Conservation (phyloP, 2,329 filamentous ascomycete genomes). For the Zymoseptoria pseudotritici region DNA sequence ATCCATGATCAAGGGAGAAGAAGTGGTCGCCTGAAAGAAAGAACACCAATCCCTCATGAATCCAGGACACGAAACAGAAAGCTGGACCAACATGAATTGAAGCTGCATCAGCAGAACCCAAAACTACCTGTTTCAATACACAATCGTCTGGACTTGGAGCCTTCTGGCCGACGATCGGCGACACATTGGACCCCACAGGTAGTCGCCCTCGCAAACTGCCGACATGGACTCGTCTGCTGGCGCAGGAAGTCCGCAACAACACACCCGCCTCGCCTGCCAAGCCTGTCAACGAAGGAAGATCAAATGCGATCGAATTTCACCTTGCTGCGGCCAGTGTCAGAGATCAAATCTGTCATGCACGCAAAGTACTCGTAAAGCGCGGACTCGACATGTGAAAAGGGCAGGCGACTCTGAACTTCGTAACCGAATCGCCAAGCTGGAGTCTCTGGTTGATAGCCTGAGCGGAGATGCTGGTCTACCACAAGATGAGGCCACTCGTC, state of each 20-base stretch:
- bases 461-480: slow-evolving; percentile 19
- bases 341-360: slow-evolving; percentile 21
- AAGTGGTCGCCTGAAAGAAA: not conserved
- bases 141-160: no score
- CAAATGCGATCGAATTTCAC: slow-evolving; percentile 23
- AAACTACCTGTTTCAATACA: no score
- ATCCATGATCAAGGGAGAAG: not conserved
- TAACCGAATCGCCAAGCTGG: slow-evolving; percentile 25
- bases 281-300: slow-evolving; percentile 27
- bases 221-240: not conserved
- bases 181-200: not conserved
- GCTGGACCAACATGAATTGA: not conserved
- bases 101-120: not conserved
- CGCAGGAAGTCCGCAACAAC: slow-evolving; percentile 1
- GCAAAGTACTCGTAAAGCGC: slow-evolving; percentile 21
- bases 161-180: no score
- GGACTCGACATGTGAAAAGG: slow-evolving; percentile 21
- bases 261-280: slow-evolving; percentile 26
- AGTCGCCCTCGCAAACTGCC: not conserved
- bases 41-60: not conserved
- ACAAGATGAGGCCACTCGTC: not conserved
- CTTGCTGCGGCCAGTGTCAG: slow-evolving; percentile 24
- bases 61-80: not conserved
- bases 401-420: slow-evolving; percentile 23
- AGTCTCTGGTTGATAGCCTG: slow-evolving; percentile 24